A percentile compares a stretch with the other conserved stretches of the same genome.
Conservation (phyloP, 257 asterid species). For the Jacaranda copaia region DNA sequence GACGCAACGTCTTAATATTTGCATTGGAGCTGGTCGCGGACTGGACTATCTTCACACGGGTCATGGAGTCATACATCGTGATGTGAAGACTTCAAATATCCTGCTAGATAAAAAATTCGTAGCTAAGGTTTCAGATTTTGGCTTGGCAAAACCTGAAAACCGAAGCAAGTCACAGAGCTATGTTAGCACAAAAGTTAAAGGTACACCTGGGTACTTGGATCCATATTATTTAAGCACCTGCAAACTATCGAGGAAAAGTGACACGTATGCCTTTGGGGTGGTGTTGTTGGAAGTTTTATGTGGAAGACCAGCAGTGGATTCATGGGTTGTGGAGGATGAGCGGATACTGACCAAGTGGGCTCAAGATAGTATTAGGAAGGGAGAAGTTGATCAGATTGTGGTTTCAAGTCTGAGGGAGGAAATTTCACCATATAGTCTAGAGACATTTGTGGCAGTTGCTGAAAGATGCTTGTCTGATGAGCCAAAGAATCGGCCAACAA, state of each 20-base stretch:
- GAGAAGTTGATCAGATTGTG: slow-evolving; percentile 51
- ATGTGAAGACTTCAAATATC: slow-evolving; percentile 62
- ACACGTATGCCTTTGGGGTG: slow-evolving; percentile 71
- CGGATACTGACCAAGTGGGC: slow-evolving; percentile 45
- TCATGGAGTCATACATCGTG: slow-evolving; percentile 56
- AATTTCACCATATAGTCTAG: slow-evolving; percentile 30
- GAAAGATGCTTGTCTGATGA: too few relatives aligned
- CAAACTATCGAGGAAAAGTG: slow-evolving; percentile 61
- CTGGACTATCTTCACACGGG: slow-evolving; percentile 61
- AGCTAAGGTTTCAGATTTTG: slow-evolving; percentile 64
- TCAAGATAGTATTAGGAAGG: too few relatives aligned
- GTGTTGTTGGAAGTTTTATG: slow-evolving; percentile 63
- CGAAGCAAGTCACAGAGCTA: slow-evolving; percentile 44
- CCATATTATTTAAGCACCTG: slow-evolving; percentile 54
- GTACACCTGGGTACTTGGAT: slow-evolving; percentile 70
- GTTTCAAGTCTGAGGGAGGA: slow-evolving; percentile 46
- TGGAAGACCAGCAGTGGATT: slow-evolving; percentile 62
- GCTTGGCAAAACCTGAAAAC: slow-evolving; percentile 55
- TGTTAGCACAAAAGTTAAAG: slow-evolving; percentile 66
- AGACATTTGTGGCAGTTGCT: too few relatives aligned
- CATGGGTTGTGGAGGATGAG: slow-evolving; percentile 45
- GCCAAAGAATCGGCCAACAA: too few relatives aligned
- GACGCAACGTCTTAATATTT: slow-evolving; percentile 55
- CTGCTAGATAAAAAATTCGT: slow-evolving; percentile 50
- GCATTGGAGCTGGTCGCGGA: slow-evolving; percentile 64